phyloP scores from a whole-genome alignment of 495 filamentous ascomycete species.

The Podospora didyma region DNA sequence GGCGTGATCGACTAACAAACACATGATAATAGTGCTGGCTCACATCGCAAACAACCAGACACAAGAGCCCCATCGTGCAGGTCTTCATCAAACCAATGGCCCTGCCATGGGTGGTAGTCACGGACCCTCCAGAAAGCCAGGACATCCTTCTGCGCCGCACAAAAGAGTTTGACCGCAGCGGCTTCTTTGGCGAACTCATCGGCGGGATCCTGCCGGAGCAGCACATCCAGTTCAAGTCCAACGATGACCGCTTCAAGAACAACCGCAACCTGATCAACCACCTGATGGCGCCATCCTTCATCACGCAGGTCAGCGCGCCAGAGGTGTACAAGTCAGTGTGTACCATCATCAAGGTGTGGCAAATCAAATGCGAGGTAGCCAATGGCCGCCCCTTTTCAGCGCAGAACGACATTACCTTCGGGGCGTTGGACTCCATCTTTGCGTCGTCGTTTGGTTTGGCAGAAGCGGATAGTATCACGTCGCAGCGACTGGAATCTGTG shows the following conservation, averaged over 20 bases:
- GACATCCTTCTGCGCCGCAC: slow-evolving; percentile 38
- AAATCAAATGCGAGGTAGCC: slow-evolving; percentile 26
- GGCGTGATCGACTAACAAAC: neutral
- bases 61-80: slow-evolving; percentile 36
- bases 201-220: slow-evolving; percentile 26
- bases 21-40: slow-evolving; percentile 31
- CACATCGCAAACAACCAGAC: slow-evolving; percentile 12
- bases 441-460: slow-evolving; percentile 28
- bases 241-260: slow-evolving; percentile 27
- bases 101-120: slow-evolving; percentile 34
- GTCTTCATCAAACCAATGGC: slow-evolving; percentile 33
- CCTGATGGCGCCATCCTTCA: slow-evolving; percentile 36
- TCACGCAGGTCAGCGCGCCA: slow-evolving; percentile 31
- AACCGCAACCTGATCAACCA: slow-evolving; percentile 33
- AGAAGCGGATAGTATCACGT: slow-evolving; percentile 15
- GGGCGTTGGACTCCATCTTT: slow-evolving; percentile 34
- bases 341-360: slow-evolving; percentile 34
- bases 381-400: slow-evolving; percentile 32
- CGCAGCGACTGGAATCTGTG: slow-evolving; percentile 10
- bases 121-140: slow-evolving; percentile 36
- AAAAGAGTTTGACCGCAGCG: slow-evolving; percentile 38
- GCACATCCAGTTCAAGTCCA: slow-evolving; percentile 24
- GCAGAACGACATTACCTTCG: slow-evolving; percentile 29
- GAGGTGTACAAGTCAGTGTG: slow-evolving; percentile 24
- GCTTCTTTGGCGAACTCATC: slow-evolving; percentile 21